Conservation (phyloP, 164 flowering plant genomes). For the Umbilicus rupestris region DNA sequence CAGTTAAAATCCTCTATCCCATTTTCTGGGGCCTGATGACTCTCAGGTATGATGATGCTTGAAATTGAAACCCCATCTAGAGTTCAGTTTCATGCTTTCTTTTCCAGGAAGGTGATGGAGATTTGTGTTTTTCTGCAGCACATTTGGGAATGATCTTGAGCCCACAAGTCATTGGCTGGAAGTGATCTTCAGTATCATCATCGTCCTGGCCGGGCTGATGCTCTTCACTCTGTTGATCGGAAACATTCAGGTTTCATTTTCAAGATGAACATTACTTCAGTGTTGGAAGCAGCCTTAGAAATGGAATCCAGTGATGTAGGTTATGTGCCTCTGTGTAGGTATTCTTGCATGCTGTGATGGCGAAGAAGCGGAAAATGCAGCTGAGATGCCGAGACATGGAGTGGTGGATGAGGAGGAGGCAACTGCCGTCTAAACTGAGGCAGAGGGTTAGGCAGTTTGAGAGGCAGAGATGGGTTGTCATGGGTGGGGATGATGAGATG, state of each 20-base stretch:
- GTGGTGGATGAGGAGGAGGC: conserved; percentile 97
- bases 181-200: conserved; percentile 73
- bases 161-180: conserved; percentile 89
- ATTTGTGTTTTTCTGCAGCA: conserved; percentile 32
- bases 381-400: conserved; percentile 76
- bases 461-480: conserved; percentile 68
- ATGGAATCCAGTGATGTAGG: not conserved
- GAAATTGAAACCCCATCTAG: not conserved
- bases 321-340: conserved; percentile 35
- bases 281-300: not conserved
- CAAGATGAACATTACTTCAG: not conserved
- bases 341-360: conserved; percentile 81
- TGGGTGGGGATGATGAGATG: conserved; percentile 93
- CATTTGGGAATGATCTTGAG: conserved; percentile 85
- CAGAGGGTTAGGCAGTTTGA: conserved; percentile 83
- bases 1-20: conserved; percentile 84
- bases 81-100: not conserved
- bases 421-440: conserved; percentile 63
- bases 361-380: conserved; percentile 84
- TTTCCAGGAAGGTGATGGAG: not conserved
- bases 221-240: conserved; percentile 91
- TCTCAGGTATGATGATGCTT: conserved; percentile 47
- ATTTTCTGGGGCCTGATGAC: conserved; percentile 95
- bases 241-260: conserved; percentile 65
- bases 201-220: conserved; percentile 67